A percentile compares a stretch with the other conserved stretches of the same genome.
Evolutionary conservation across 2,329 filamentous ascomycete species (phyloP).

Genomic region (Colletotrichum sp.): DNA sequence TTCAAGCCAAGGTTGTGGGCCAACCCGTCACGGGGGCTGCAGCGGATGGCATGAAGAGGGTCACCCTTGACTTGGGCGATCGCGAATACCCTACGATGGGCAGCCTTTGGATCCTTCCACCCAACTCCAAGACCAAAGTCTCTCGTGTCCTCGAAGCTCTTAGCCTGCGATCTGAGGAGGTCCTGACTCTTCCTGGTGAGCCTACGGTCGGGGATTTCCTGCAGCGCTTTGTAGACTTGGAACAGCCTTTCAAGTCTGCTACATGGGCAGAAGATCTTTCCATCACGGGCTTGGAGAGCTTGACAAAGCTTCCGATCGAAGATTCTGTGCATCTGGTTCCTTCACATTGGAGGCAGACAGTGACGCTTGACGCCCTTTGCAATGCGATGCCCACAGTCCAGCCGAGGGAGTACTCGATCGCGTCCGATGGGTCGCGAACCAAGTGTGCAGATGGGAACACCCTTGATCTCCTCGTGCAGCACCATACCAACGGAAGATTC

Average conservation of each 20-base stretch:
- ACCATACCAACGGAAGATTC: constrained; percentile 2
- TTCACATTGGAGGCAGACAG: neutral
- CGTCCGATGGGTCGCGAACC: constrained; percentile 2
- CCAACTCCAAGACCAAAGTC: constrained; percentile 14
- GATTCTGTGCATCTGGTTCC: constrained; percentile 5
- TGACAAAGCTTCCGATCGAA: constrained; percentile 6
- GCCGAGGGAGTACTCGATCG: constrained; percentile 15
- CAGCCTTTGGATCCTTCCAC: constrained; percentile 14
- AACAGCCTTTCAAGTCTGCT: constrained; percentile 3
- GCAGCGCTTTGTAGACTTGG: constrained; percentile 5
- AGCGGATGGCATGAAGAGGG: constrained; percentile 10
- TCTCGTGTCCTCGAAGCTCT: constrained; percentile 6
- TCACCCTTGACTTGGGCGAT: constrained; percentile 7
- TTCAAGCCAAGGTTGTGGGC: constrained; percentile 8
- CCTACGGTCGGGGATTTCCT: constrained; percentile 3
- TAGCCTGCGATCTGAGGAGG: neutral
- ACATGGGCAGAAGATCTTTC: neutral
- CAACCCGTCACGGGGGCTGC: neutral
- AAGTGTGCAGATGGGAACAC: neutral
- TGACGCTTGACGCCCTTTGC: constrained; percentile 5
- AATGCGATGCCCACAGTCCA: constrained; percentile 7
- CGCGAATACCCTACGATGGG: constrained; percentile 18
- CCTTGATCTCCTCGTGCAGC: constrained; percentile 7
- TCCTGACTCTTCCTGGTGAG: neutral
- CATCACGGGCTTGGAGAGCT: neutral